Conservation (phyloP, 805 yeast genomes). For the Geotrichum ghanense region DNA sequence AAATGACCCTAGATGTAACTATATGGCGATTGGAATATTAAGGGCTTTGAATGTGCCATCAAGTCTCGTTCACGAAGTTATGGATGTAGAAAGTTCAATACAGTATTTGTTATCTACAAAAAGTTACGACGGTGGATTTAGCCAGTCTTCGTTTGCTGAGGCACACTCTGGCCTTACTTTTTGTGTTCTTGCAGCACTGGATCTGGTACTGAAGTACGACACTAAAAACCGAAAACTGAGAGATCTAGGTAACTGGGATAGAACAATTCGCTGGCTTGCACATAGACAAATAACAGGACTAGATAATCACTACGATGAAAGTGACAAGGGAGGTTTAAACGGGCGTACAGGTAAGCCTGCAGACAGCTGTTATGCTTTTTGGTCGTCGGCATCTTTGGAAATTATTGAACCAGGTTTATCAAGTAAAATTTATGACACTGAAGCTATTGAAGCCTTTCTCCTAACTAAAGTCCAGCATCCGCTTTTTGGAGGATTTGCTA, state of each 20-base stretch:
- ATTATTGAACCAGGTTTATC: slow-evolving; percentile 30
- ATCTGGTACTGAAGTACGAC: slow-evolving; percentile 24
- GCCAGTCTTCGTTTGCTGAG: slow-evolving; percentile 42
- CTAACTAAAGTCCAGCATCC: slow-evolving; percentile 45
- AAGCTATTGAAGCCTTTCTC: slow-evolving; percentile 28
- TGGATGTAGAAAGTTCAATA: slow-evolving; percentile 33
- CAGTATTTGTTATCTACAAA: slow-evolving; percentile 30
- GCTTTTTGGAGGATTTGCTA: slow-evolving; percentile 68
- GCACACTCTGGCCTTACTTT: slow-evolving; percentile 81
- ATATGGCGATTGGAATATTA: slow-evolving; percentile 53
- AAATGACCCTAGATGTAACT: slow-evolving; percentile 60
- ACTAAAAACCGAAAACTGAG: not conserved
- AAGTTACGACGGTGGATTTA: slow-evolving; percentile 59
- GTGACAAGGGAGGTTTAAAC: slow-evolving; percentile 68
- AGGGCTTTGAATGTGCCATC: slow-evolving; percentile 3
- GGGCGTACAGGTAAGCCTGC: slow-evolving; percentile 78
- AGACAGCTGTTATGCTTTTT: slow-evolving; percentile 83
- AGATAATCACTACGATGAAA: slow-evolving; percentile 22
- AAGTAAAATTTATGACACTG: slow-evolving; percentile 7
- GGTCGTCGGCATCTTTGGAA: slow-evolving; percentile 55
- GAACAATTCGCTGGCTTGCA: slow-evolving; percentile 1
- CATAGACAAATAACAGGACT: not conserved
- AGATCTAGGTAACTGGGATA: slow-evolving; percentile 8
- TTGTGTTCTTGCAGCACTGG: slow-evolving; percentile 63
- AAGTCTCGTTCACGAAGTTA: slow-evolving; percentile 6